Conservation (phyloP, 345 rosid genomes). For the Combretum micranthum region DNA sequence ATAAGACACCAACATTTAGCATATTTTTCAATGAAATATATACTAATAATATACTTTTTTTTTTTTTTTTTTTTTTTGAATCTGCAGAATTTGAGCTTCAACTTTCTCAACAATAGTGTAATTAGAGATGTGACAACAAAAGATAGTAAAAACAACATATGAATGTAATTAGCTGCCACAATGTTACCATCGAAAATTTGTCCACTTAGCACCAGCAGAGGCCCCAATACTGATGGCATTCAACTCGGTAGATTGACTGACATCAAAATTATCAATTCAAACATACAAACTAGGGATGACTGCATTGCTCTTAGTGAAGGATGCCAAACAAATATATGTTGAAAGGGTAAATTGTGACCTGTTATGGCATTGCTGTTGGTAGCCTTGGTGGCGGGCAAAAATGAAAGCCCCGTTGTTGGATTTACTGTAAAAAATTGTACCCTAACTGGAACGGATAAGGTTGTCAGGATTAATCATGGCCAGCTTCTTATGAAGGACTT, state of each 20-base stretch:
- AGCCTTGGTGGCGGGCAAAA: slow-evolving; percentile 11
- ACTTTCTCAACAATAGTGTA: slow-evolving; percentile 4
- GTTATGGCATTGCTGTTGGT: slow-evolving; percentile 17
- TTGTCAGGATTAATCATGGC: slow-evolving; percentile 15
- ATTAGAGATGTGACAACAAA: slow-evolving; percentile 9
- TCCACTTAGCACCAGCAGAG: slow-evolving; percentile 6
- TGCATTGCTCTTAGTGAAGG: slow-evolving; percentile 23
- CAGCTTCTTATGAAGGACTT: slow-evolving; percentile 1
- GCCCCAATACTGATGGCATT: slow-evolving; percentile 22
- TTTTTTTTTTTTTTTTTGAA: background rate
- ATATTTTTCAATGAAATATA: background rate
- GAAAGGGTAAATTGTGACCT: slow-evolving; percentile 12
- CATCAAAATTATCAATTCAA: slow-evolving; percentile 3
- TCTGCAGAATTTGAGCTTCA: slow-evolving; percentile 15
- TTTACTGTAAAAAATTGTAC: slow-evolving; percentile 9
- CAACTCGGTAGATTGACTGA: slow-evolving; percentile 14
- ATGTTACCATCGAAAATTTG: slow-evolving; percentile 8
- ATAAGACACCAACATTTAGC: too few species aligned
- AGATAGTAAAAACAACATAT: slow-evolving; percentile 18
- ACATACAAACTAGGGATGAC: slow-evolving; percentile 19
- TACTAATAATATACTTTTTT: background rate
- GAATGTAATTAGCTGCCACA: slow-evolving; percentile 13
- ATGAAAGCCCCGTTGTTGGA: slow-evolving; percentile 6
- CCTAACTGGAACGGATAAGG: slow-evolving; percentile 2
- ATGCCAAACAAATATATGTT: background rate